These are phyloP conservation scores for Hansenula sp. DNA, from an alignment of 1,139 yeast species.

Conservation along the genomic window DNA sequence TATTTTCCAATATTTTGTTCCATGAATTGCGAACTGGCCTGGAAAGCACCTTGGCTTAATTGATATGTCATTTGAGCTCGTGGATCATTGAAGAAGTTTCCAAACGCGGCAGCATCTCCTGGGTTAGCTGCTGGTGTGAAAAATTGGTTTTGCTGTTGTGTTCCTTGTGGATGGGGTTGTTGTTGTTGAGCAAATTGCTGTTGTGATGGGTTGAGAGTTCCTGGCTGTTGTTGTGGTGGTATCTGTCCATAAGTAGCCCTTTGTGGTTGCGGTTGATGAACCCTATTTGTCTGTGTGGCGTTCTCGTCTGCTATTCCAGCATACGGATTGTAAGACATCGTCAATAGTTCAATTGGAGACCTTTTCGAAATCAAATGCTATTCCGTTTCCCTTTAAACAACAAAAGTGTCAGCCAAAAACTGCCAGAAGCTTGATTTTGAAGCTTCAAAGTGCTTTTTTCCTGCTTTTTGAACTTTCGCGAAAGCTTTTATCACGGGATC, in stretches of 20 bases:
- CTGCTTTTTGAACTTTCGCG: not conserved
- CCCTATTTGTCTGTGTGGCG: constrained; percentile 11
- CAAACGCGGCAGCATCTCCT: not conserved
- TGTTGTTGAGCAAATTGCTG: constrained; percentile 1
- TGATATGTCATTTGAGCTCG: constrained; percentile 84
- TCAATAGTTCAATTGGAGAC: not conserved
- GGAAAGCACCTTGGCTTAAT: constrained; percentile 79
- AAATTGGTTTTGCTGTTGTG: constrained; percentile 9
- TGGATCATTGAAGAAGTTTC: constrained; percentile 66
- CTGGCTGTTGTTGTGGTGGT: constrained; percentile 8
- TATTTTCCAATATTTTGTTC: constrained; percentile 64
- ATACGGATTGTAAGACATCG: constrained; percentile 38
- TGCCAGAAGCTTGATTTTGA: no score
- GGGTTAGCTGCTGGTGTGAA: constrained; percentile 11
- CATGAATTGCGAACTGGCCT: constrained; percentile 63
- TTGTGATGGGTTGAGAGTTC: constrained; percentile 3
- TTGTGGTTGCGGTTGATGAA: constrained; percentile 24
- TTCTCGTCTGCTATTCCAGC: constrained; percentile 18
- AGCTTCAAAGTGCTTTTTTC: not conserved
- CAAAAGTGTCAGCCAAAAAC: no score
- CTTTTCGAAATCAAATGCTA: no score
- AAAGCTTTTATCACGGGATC: not conserved
- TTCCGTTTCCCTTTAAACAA: no score
- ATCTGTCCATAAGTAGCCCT: constrained; percentile 11
- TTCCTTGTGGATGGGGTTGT: no score